These are phyloP conservation scores for Euphrasia arctica DNA, from an alignment of 305 asterid species.

Conservation along the genomic window DNA sequence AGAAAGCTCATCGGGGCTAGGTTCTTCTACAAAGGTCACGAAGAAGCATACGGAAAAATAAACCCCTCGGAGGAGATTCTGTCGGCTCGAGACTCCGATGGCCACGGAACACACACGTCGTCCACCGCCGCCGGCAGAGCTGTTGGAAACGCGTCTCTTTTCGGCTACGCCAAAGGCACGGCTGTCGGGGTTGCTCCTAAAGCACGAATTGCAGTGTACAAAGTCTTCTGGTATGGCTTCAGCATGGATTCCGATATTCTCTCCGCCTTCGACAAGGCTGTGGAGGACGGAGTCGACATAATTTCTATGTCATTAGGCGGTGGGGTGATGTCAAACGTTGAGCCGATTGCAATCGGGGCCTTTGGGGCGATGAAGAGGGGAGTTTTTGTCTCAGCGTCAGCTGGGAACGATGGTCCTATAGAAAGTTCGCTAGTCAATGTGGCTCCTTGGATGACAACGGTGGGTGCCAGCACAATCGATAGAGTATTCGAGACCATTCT, in stretches of 20 bases:
- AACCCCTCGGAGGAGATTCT: no score
- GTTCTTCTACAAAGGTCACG: no score
- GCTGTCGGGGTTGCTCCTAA: no score
- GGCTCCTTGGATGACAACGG: slow-evolving; percentile 53
- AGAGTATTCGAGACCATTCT: slow-evolving; percentile 50
- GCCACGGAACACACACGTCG: no score
- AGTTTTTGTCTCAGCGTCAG: slow-evolving; percentile 60
- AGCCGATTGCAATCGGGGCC: slow-evolving; percentile 72
- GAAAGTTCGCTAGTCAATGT: slow-evolving; percentile 58
- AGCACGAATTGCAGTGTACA: slow-evolving; percentile 48
- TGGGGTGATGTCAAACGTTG: slow-evolving; percentile 37
- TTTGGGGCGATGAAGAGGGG: slow-evolving; percentile 77
- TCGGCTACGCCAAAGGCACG: no score
- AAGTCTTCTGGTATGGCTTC: slow-evolving; percentile 53
- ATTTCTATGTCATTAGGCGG: slow-evolving; percentile 77
- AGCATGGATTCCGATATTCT: slow-evolving; percentile 76
- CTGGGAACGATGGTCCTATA: slow-evolving; percentile 75
- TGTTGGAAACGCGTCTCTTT: no score
- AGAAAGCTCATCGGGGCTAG: no score
- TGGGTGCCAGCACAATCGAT: no score
- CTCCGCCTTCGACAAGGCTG: slow-evolving; percentile 75
- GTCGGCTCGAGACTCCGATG: no score
- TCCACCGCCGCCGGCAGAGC: no score
- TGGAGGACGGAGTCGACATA: slow-evolving; percentile 68
- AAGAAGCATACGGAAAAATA: no score